Evolutionary conservation across 495 filamentous ascomycete species (phyloP).

Genomic region (Penicillium arizonense): DNA sequence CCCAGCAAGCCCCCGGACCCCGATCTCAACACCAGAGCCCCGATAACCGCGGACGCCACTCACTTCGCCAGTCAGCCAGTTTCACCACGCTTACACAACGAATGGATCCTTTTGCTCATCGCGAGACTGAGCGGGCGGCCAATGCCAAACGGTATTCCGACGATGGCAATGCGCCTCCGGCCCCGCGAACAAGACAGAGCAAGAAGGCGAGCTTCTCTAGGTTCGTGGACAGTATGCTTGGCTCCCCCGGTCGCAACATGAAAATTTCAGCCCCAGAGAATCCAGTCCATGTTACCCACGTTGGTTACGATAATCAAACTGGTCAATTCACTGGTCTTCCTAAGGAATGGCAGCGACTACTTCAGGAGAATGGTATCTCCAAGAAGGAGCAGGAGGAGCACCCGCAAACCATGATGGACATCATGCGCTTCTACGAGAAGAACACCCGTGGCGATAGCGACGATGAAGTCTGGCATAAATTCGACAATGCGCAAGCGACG

Average conservation of each 20-base stretch:
- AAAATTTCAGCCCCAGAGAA: conserved; percentile 96
- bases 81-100: conserved; percentile 63
- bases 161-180: conserved; percentile 63
- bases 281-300: conserved; percentile 95
- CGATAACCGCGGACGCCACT: conserved; percentile 53
- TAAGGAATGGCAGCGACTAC: conserved; percentile 94
- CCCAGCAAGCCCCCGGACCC: conserved; percentile 47
- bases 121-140: conserved; percentile 39
- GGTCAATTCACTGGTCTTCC: conserved; percentile 96
- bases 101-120: conserved; percentile 51
- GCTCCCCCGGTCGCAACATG: conserved; percentile 76
- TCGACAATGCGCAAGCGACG: conserved; percentile 71
- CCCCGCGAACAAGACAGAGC: conserved; percentile 55
- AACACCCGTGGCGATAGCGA: conserved; percentile 76
- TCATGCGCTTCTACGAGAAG: conserved; percentile 95
- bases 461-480: conserved; percentile 93
- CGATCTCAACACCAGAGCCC: conserved; percentile 58
- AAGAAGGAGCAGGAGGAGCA: conserved; percentile 95
- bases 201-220: conserved; percentile 95
- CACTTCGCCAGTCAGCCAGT: conserved; percentile 75
- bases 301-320: conserved; percentile 94
- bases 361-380: conserved; percentile 94
- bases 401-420: conserved; percentile 89
- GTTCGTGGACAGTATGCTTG: conserved; percentile 90
- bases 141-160: conserved; percentile 82